phyloP scores from a whole-genome alignment of 2,329 filamentous ascomycete genomes.

The Didymella glomerata region DNA sequence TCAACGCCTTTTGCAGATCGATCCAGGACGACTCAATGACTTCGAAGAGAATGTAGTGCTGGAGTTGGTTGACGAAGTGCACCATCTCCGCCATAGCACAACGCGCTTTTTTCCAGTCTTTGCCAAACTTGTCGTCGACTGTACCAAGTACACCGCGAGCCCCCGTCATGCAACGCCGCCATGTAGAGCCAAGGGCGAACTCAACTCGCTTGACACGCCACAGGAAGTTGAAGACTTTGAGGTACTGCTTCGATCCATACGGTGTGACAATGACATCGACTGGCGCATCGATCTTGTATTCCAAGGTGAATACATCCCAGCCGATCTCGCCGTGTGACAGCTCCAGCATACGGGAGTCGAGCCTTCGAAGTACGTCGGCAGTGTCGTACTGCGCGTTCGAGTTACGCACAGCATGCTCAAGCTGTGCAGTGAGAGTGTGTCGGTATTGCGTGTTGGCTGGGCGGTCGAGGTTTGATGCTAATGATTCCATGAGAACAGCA shows the following conservation, averaged over 20 bases:
- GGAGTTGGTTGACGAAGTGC: slow-evolving; percentile 94
- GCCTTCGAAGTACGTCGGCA: slow-evolving; percentile 84
- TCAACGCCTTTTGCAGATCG: slow-evolving; percentile 82
- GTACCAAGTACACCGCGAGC: slow-evolving; percentile 87
- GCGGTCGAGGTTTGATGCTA: slow-evolving; percentile 89
- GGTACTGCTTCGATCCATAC: slow-evolving; percentile 93
- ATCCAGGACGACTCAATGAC: slow-evolving; percentile 98
- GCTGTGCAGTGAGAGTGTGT: slow-evolving; percentile 94
- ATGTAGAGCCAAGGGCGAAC: slow-evolving; percentile 88
- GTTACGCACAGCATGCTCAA: slow-evolving; percentile 95
- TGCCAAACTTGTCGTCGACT: slow-evolving; percentile 73
- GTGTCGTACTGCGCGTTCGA: slow-evolving; percentile 97
- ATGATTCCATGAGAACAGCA: slow-evolving; percentile 93
- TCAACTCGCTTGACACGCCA: slow-evolving; percentile 99
- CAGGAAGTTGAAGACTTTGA: slow-evolving; percentile 98
- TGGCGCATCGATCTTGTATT: slow-evolving; percentile 97
- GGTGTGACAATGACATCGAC: slow-evolving; percentile 97
- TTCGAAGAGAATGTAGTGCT: slow-evolving; percentile 98
- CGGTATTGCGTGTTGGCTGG: slow-evolving; percentile 97
- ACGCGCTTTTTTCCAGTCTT: slow-evolving; percentile 89
- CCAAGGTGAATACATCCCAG: slow-evolving; percentile 98
- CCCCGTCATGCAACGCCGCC: slow-evolving; percentile 96
- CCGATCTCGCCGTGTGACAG: slow-evolving; percentile 96
- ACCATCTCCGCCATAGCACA: slow-evolving; percentile 97
- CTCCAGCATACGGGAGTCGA: slow-evolving; percentile 98